Percentiles rank a stretch among this genome's conserved stretches.
Evolutionary conservation across 1,139 yeast genomes (phyloP).

Genomic region (Eremothecium cymbalariae): DNA sequence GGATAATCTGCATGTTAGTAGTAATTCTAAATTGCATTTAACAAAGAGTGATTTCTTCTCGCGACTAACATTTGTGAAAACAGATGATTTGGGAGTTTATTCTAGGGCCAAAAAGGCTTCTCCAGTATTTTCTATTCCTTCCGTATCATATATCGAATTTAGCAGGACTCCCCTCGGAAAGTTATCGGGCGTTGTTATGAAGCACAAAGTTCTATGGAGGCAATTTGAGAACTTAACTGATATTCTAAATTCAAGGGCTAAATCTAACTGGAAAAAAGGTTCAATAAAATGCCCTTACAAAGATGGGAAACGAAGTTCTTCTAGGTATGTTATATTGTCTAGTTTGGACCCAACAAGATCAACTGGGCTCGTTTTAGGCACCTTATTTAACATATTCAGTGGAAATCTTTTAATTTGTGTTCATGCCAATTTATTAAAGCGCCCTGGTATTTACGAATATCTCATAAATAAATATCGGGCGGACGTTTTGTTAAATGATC

Average conservation of each 20-base stretch:
- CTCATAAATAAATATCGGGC: constrained; percentile 64
- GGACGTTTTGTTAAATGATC: constrained; percentile 72
- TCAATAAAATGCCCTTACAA: constrained; percentile 35
- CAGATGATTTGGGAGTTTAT: constrained; percentile 77
- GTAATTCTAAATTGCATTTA: constrained; percentile 39
- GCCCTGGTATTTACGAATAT: constrained; percentile 84
- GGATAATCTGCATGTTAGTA: constrained; percentile 44
- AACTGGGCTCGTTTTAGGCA: constrained; percentile 77
- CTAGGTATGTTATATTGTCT: constrained; percentile 45
- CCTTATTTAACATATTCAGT: constrained; percentile 70
- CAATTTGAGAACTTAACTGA: constrained; percentile 75
- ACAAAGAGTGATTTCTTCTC: constrained; percentile 41
- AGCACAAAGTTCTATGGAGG: constrained; percentile 78
- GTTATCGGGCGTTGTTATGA: constrained; percentile 84
- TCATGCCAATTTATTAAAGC: constrained; percentile 64
- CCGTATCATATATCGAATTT: constrained; percentile 88
- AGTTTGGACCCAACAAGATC: constrained; percentile 82
- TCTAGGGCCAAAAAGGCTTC: constrained; percentile 51
- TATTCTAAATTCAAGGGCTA: constrained; percentile 48
- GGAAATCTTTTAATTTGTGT: constrained; percentile 82
- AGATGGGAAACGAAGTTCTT: constrained; percentile 12
- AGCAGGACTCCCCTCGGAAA: constrained; percentile 88
- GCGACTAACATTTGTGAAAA: constrained; percentile 62
- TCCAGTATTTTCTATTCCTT: constrained; percentile 64
- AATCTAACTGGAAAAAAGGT: constrained; percentile 39